Evolutionary conservation across 441 rosid genomes (phyloP), one percentile per base, ranked within the genome.

Genomic region (Gossypium aridum): DNA sequence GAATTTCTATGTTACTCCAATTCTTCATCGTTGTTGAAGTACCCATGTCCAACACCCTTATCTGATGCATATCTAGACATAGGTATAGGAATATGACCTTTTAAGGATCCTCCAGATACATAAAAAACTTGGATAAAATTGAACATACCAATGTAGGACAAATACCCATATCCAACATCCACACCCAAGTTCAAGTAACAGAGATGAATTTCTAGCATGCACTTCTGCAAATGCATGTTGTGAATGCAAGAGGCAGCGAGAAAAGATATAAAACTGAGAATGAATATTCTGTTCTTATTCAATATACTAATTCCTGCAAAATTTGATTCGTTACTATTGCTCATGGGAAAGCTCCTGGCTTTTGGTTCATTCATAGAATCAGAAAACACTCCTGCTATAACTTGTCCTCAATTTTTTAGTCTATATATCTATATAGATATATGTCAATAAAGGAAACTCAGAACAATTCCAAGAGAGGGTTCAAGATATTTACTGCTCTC

Each of bases 401-500:
- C 51, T 65, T 57, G 55, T 59, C 55, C 56, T n/a, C 8, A 13
- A 26, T 26, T 20, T 56, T 22, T 14, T 59, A 23, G 54, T 67
- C 60, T 7, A 75, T 64, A 31, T 20, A 34, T 74, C 39, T 65
- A 39, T 39, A 55, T 12, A 37, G 37, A 53, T 20, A 37, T n/a
- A 64, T 49, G n/a, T 53, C 12, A 53, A 65, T 14, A 34, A 61
- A 43, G 13, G 31, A 31, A 10, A 37, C 17, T 26, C 1, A 1
- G 64, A 20, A 55, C 25, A 28, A 28, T 65, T 64, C 12, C 60
- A 76, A 66, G 71, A 39, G 53, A 74, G 60, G 79, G 79, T 78
- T 76, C 37, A 75, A 72, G 82, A 79, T 74, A 72, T 83, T 79
- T 87, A 94, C 97, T 81, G 88, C 77, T 89, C 84, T 80, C 95